Base-by-base conservation (phyloP, 1,139 yeast species). In the Scheffersomyces cryptocercus region DNA sequence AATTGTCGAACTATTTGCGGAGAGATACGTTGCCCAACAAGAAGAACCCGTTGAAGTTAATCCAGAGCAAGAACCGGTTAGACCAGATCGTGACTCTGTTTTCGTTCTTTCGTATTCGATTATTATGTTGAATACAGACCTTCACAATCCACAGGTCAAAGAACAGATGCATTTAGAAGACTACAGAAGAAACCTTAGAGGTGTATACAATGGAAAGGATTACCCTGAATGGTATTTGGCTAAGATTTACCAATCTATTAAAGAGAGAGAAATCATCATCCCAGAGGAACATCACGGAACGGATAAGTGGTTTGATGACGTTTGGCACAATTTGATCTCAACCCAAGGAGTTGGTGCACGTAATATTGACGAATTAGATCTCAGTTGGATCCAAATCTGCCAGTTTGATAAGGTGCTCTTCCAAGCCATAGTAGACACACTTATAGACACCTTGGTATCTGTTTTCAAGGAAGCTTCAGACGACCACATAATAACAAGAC, bases 261-360 rank as follows among this genome's bases (percentile, higher is more conserved):
- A 81, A 51, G 89, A 85, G 43, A 80, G 88, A 41, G 99, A 95
- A 64, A 93, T 93, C 50, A 89, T 95, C 43, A 88, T 95, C 91
- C 98, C 99, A 0, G 99, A 93, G 56, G 99, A 95, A 60, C 98
- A 91, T 56, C 90, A 85, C 58, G 90, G 89, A 34, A 79, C 87
- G 3, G 84, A 83, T 37, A 90, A 87, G 58, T 86, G 96, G 83
- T 93, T 91, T 66, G 98, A 91, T 59, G 93, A 88, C 58, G 83
- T 86, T 13, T 95, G 99, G 99, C 86, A 87, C 55, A 87, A 88
- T 50, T 68, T 89, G 51, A 80, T 91, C 42, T 79, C 89, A 2
- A 62, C 82, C 56, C 80, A 73, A 51, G 57, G 58, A 8, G 47
- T 56, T 4, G 46, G 39, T 32, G 38, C 46, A 4, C 26, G 37